Evolutionary conservation across 148 eudicot species (phyloP), one percentile per base, ranked within the genome.

Genomic region (Euryodendron excelsum): DNA sequence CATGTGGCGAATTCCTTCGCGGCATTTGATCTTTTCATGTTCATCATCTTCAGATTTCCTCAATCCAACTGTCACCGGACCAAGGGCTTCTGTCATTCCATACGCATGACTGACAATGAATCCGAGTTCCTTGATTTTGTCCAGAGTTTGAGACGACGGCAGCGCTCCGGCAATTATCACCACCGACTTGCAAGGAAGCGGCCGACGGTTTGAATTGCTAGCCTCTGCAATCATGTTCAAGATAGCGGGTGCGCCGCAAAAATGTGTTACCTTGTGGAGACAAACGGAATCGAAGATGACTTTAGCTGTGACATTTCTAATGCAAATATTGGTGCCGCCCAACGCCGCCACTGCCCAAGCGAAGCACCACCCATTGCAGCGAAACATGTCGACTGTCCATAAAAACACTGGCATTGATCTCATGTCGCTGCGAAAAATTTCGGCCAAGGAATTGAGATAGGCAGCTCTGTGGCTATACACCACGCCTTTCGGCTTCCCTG

Each of bases 311-410:
- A 88, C 84, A 69, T 81, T 81, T 78, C 91, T 77, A 13, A 84
- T 81, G 75, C 89, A 91, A 41, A 91, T 69, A 72, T 89, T 91
- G 1, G 87, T 84, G 67, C 92, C 95, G 59, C 95, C 95, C 6
- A 86, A 78, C 33, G 90, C 92, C 3, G 95, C 91, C 77, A 89
- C 69, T 59, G 84, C 91, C 95, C 95, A 91, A 15, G 88, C 74
- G 52, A 85, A 76, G 80, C 90, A 83, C 89, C 91, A 87, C 33
- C 91, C 90, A 14, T 81, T 85, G 78, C 85, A 85, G 30, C 87
- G 84, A 31, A 81, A 85, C 87, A 85, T 85, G 68, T 85, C 87
- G 2, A 85, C 87, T 2, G 87, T 85, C 84, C 87, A 85, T 14
- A 82, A 28, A 44, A 82, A 79, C 28, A 79, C 79, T 0, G 82